Evolutionary conservation across 176 grass and related monocot genomes (phyloP), one percentile per base, ranked within the genome.

Genomic region (Phragmites australis): DNA sequence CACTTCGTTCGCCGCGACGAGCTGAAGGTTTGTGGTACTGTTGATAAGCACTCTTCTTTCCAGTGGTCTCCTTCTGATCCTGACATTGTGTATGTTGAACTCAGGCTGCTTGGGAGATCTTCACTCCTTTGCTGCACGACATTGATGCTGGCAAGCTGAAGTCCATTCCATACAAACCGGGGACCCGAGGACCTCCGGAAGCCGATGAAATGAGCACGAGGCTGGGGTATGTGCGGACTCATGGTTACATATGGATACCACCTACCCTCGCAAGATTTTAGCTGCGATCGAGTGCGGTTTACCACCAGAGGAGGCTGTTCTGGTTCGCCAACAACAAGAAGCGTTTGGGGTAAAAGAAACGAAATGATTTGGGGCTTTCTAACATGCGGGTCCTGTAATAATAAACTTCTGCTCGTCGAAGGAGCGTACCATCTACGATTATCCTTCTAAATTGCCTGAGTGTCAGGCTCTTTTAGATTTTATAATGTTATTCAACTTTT

Each of bases 61-160:
- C 32, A 9, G 8, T 50, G 44, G 22, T n/a, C 8, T 42, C 45
- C 9, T 2, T 65, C n/a, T 50, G 29, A 61, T 27, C 21, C 27
- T 68, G 72, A 56, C 31, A n/a, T 18, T 21, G 31, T 82, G 22
- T 68, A 37, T 72, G 32, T 58, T 70, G 57, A 31, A 84, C 82
- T 84, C 86, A 99, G 96, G 96, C 88, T 70, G 96, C 96, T 2
- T 99, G 96, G 96, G 83, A 93, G 66, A 99, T 99, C 76, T 95
- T 99, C 82, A 99, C 92, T 83, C 96, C 96, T 17, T 74, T 95
- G 50, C 62, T 99, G 79, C 92, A 99, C 29, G 90, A 90, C 72
- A 99, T 99, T 0, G 96, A 99, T 10, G 88, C 29, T 1, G 90
- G 92, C 14, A 87, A 91, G 81, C 30, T 91, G 79, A 99, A 91